These are phyloP conservation scores for Mitragyna speciosa DNA, from an alignment of 257 asterid genomes.

Conservation along the genomic window DNA sequence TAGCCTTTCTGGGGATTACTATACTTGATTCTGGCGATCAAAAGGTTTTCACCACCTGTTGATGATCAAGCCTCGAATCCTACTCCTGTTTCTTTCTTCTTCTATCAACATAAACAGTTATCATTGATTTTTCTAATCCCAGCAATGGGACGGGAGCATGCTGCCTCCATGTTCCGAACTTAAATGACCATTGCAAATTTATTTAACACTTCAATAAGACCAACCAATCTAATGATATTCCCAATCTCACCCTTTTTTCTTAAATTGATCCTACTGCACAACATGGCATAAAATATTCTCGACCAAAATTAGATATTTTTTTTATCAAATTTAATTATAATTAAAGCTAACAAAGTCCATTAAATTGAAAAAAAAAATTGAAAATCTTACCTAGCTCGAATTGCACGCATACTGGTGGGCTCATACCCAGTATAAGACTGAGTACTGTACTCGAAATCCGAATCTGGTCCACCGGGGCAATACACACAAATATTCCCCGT, in stretches of 20 bases:
- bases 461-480: slow-evolving; percentile 98
- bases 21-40: too few relatives aligned
- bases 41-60: too few relatives aligned
- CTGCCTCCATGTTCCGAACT: too few relatives aligned
- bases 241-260: background rate
- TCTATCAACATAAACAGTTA: too few relatives aligned
- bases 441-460: slow-evolving; percentile 97
- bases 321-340: background rate
- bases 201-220: too few relatives aligned
- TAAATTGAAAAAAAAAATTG: background rate
- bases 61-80: too few relatives aligned
- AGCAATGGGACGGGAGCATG: too few relatives aligned
- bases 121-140: too few relatives aligned
- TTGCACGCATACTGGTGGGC: slow-evolving; percentile 99
- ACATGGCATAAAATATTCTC: background rate
- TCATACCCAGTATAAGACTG: slow-evolving; percentile 98
- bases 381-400: slow-evolving; percentile 81
- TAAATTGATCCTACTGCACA: background rate
- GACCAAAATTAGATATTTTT: background rate
- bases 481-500: slow-evolving; percentile 97
- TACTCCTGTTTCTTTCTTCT: too few relatives aligned
- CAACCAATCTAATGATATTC: too few relatives aligned
- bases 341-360: background rate
- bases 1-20: too few relatives aligned
- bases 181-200: too few relatives aligned